A percentile compares a stretch with the other conserved stretches of the same genome.
Evolutionary conservation across 2,329 filamentous ascomycete genomes (phyloP).

Genomic region (Boeremia exigua): DNA sequence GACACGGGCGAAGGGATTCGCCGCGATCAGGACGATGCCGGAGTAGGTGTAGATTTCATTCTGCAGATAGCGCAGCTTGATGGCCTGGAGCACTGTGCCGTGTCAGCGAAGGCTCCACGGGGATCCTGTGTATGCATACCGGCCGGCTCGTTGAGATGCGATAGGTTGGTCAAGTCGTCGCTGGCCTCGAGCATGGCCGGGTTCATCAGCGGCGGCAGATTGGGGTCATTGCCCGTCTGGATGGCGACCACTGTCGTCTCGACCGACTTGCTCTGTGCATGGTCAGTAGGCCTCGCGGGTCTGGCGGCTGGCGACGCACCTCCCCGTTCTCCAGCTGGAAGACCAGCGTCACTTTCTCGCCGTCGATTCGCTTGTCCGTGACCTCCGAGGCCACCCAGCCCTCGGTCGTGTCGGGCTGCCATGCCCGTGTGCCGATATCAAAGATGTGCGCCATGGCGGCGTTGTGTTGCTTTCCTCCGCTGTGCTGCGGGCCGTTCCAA

Average conservation of each 20-base stretch:
- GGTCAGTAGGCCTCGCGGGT: constrained; percentile 23
- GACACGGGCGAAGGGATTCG: constrained; percentile 95
- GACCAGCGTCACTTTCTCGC: constrained; percentile 83
- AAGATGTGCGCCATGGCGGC: constrained; percentile 84
- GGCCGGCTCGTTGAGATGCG: constrained; percentile 97
- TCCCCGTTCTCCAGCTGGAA: constrained; percentile 94
- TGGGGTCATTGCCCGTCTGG: constrained; percentile 75
- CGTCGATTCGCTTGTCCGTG: constrained; percentile 80
- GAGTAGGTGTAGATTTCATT: constrained; percentile 99
- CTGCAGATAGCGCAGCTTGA: constrained; percentile 93
- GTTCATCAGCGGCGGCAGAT: constrained; percentile 94
- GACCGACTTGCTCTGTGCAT: constrained; percentile 73
- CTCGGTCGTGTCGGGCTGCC: constrained; percentile 95
- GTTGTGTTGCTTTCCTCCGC: constrained; percentile 21
- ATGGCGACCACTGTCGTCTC: constrained; percentile 79
- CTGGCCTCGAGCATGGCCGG: constrained; percentile 97
- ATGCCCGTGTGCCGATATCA: constrained; percentile 95
- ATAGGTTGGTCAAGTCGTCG: constrained; percentile 96
- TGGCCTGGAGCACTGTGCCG: constrained; percentile 85
- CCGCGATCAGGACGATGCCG: constrained; percentile 97
- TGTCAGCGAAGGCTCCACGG: constrained; percentile 26
- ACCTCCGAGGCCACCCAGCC: constrained; percentile 98
- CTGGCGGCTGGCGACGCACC: constrained; percentile 58
- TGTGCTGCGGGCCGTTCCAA: constrained; percentile 9
- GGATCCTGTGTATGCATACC: constrained; percentile 61